Conservation (phyloP, 306 rosid species). For the Acacia confusa region DNA sequence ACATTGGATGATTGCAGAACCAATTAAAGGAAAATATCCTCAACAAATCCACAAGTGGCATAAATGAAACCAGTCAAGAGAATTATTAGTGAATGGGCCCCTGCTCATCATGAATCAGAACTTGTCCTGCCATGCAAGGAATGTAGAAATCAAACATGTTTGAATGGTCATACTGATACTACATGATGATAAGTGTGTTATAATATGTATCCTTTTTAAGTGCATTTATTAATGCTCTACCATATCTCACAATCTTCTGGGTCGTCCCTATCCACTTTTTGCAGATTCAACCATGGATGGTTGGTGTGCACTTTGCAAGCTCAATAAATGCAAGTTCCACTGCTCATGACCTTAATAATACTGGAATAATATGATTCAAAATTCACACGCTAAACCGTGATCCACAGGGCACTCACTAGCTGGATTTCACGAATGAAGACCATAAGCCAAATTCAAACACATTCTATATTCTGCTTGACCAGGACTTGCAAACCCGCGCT, state of each 20-base stretch:
- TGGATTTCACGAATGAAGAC: constrained; percentile 24
- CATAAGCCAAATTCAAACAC: constrained; percentile 21
- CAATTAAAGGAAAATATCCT: neutral
- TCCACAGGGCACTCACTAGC: neutral
- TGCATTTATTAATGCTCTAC: constrained; percentile 40
- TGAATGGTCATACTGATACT: constrained; percentile 30
- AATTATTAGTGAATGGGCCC: constrained; percentile 23
- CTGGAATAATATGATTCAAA: neutral
- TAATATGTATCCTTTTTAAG: neutral
- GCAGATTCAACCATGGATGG: constrained; percentile 22
- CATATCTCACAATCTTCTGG: constrained; percentile 39
- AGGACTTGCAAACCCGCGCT: constrained; percentile 3
- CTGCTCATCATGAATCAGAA: neutral
- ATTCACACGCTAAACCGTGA: constrained; percentile 10
- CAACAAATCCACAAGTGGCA: constrained; percentile 1
- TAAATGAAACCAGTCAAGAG: constrained; percentile 2
- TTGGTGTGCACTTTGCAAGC: constrained; percentile 29
- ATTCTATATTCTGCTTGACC: constrained; percentile 37
- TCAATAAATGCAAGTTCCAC: constrained; percentile 47
- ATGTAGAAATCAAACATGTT: constrained; percentile 11
- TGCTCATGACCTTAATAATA: neutral
- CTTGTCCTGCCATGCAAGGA: constrained; percentile 33
- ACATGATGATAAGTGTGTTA: neutral
- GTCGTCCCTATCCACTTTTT: constrained; percentile 17
- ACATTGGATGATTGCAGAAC: constrained; percentile 15